phyloP scores from a whole-genome alignment of 1,284 basidiomycete species.

The Cryptococcus sp. region DNA sequence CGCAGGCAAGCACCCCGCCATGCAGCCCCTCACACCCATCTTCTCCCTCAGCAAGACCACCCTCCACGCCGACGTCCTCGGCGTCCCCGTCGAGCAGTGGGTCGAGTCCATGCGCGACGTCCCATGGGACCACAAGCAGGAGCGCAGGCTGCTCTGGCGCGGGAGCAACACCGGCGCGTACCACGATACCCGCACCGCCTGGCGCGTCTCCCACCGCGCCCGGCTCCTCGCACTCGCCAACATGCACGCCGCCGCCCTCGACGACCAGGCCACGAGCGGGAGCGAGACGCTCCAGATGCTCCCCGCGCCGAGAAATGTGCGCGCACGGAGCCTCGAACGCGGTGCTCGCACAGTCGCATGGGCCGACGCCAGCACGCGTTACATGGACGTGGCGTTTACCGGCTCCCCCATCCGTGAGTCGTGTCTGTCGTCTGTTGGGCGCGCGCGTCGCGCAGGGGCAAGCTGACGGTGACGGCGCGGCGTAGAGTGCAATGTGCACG shows the following conservation, averaged over 20 bases:
- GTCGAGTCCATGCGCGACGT: slow-evolving; percentile 22
- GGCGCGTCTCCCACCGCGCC: slow-evolving; percentile 40
- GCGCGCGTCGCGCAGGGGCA: no score
- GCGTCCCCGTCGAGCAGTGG: slow-evolving; percentile 48
- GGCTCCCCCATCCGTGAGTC: slow-evolving; percentile 39
- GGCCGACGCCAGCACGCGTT: slow-evolving; percentile 71
- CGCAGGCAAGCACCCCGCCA: slow-evolving; percentile 28
- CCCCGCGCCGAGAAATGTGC: slow-evolving; percentile 7
- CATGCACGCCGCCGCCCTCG: no score
- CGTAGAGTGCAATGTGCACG: slow-evolving; percentile 35
- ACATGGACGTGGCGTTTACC: slow-evolving; percentile 57
- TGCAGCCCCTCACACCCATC: slow-evolving; percentile 31
- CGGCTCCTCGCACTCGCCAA: slow-evolving; percentile 29
- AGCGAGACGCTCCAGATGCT: slow-evolving; percentile 8
- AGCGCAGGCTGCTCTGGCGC: slow-evolving; percentile 40
- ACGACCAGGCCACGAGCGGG: no score
- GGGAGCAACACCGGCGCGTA: slow-evolving; percentile 44
- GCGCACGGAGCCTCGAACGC: slow-evolving; percentile 44
- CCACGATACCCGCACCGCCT: slow-evolving; percentile 25
- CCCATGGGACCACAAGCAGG: slow-evolving; percentile 35
- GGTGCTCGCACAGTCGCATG: slow-evolving; percentile 78
- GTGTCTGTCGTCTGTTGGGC: background rate
- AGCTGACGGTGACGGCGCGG: background rate
- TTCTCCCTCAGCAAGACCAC: slow-evolving; percentile 45
- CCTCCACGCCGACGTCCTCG: slow-evolving; percentile 44